Conservation (phyloP, 768 basidiomycete genomes). For the Leccinum variicolor region DNA sequence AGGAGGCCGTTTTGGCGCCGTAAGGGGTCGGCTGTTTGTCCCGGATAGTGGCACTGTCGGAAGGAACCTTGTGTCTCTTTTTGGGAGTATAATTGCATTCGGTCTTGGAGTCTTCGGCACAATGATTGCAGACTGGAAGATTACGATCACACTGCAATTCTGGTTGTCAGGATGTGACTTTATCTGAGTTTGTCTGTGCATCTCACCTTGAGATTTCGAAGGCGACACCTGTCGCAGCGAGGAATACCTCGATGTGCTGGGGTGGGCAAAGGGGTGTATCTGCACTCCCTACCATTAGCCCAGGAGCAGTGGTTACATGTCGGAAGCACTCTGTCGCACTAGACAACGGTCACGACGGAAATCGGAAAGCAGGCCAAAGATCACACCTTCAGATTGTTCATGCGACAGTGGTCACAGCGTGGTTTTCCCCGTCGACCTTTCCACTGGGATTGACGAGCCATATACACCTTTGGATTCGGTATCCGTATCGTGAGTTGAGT, state of each 20-base stretch:
- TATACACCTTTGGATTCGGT: conserved; percentile 63
- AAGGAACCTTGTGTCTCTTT: conserved; percentile 55
- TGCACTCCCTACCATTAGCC: conserved; percentile 61
- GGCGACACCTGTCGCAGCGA: conserved; percentile 67
- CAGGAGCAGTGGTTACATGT: conserved; percentile 71
- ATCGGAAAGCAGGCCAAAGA: background rate
- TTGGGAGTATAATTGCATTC: conserved; percentile 75
- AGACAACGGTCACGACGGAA: conserved; percentile 12
- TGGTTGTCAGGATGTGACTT: background rate
- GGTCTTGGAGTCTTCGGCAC: conserved; percentile 46
- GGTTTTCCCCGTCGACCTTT: conserved; percentile 73
- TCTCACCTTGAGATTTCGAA: conserved; percentile 62
- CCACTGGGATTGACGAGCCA: conserved; percentile 71
- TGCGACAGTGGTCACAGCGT: conserved; percentile 69
- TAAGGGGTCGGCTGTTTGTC: conserved; percentile 40
- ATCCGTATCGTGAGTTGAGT: conserved; percentile 60
- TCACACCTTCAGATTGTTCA: conserved; percentile 69
- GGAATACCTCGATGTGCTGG: conserved; percentile 76
- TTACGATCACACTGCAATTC: conserved; percentile 62
- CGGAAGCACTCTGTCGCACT: conserved; percentile 72
- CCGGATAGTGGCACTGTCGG: conserved; percentile 36
- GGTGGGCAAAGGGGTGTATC: conserved; percentile 70
- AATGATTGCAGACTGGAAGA: conserved; percentile 69
- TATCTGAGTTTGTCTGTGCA: background rate
- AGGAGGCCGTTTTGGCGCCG: conserved; percentile 46